Evolutionary conservation across 2,329 filamentous ascomycete species (phyloP).

Genomic region (Leptographium flavum): DNA sequence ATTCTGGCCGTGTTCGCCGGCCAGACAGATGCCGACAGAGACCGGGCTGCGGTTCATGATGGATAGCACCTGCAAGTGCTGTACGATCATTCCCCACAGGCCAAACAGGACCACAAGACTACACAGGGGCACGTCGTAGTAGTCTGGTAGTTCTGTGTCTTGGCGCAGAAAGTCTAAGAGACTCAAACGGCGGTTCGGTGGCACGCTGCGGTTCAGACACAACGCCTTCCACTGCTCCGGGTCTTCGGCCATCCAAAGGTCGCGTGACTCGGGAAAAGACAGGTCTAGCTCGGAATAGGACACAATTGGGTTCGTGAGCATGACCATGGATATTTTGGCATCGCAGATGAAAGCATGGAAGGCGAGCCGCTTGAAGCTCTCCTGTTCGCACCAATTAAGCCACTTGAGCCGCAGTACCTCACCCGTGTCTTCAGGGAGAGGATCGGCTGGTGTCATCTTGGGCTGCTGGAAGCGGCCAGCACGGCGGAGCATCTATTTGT

Average conservation of each 20-base stretch:
- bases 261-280: conserved; percentile 45
- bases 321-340: conserved; percentile 51
- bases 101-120: conserved; percentile 3
- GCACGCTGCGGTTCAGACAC: conserved; percentile 27
- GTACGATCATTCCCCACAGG: conserved; percentile 7
- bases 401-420: conserved; percentile 6
- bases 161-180: conserved; percentile 5
- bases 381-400: conserved; percentile 6
- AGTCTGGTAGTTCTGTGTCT: conserved; percentile 2
- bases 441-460: background rate
- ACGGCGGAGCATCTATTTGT: conserved; percentile 4
- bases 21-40: background rate
- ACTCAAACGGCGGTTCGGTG: background rate
- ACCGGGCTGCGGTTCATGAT: background rate
- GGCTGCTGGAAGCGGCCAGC: conserved; percentile 5
- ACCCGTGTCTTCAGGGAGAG: background rate
- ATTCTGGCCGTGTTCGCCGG: too few species aligned
- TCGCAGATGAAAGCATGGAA: conserved; percentile 53
- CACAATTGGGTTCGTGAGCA: conserved; percentile 49
- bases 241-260: conserved; percentile 51
- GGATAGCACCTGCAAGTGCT: conserved; percentile 3
- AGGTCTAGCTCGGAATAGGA: conserved; percentile 56
- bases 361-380: conserved; percentile 30
- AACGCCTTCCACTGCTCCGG: conserved; percentile 50
- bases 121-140: background rate